Evolutionary conservation across 2,329 filamentous ascomycete genomes (phyloP).

Genomic region (Polychaeton citri): DNA sequence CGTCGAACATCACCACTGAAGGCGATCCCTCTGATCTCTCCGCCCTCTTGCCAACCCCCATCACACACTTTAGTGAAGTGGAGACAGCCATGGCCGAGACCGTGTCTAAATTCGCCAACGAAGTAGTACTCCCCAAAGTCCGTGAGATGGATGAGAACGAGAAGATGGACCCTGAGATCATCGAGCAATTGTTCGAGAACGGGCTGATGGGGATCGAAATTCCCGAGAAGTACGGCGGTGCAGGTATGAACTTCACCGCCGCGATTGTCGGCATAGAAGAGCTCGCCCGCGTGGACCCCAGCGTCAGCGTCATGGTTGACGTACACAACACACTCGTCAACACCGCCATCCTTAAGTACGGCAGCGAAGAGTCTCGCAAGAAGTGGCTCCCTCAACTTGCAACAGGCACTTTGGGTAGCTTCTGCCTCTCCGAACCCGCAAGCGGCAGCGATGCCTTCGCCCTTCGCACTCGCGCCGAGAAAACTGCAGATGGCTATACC

Average conservation of each 20-base stretch:
- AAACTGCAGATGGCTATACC: constrained; percentile 70
- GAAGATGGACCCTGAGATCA: constrained; percentile 73
- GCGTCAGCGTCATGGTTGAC: constrained; percentile 87
- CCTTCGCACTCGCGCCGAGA: constrained; percentile 75
- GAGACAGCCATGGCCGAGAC: constrained; percentile 81
- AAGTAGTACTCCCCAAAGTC: constrained; percentile 78
- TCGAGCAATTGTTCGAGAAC: constrained; percentile 93
- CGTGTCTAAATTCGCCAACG: constrained; percentile 80
- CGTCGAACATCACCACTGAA: constrained; percentile 17
- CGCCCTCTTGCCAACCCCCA: constrained; percentile 76
- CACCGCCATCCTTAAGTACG: constrained; percentile 80
- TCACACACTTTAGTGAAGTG: constrained; percentile 81
- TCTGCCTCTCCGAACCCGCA: constrained; percentile 29
- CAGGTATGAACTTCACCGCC: constrained; percentile 96
- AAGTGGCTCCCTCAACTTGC: constrained; percentile 83
- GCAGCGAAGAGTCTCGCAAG: constrained; percentile 61
- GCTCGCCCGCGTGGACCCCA: constrained; percentile 83
- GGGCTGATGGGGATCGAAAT: constrained; percentile 97
- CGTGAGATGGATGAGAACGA: constrained; percentile 98
- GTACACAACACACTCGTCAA: constrained; percentile 98
- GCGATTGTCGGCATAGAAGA: constrained; percentile 97
- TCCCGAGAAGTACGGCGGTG: constrained; percentile 89
- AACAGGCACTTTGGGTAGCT: constrained; percentile 62
- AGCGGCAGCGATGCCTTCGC: constrained; percentile 96
- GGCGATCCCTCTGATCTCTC: constrained; percentile 45